Base-by-base conservation (phyloP, 805 yeast species). In the Candida piceae region DNA sequence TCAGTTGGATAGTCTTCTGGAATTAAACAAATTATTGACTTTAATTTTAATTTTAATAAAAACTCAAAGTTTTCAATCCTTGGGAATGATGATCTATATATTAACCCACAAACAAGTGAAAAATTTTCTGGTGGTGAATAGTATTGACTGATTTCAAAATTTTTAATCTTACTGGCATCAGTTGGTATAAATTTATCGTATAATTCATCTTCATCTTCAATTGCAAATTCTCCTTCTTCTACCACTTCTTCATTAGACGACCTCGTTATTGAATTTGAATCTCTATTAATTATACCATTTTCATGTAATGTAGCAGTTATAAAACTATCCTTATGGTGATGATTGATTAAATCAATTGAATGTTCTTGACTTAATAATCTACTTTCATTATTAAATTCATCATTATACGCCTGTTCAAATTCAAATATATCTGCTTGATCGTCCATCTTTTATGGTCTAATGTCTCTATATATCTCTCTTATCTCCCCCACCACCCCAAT, bases 1-100 rank as follows among this genome's bases (percentile, higher is more conserved):
- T 84, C 86, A 22, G 65, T 69, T 0, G 98, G 97, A 53, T 90
- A 90, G 18, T 82, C 88, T 55, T 93, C 98, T 0, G 97, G 95
- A 11, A 90, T 84, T 33, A 90, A 68, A 41, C 95, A 86, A 41
- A 93, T 63, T 4, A 93, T 75, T 9, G 90, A 77, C 52, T 80
- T 85, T 36, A 93, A 66, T 31, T 70, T 67, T 36, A 89, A 65
- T 32, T 67, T 70, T 45, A 69, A 59, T 29, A 93, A 61, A 53
- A 84, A 90, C 16, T 68, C 59, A 52, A 90, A 87, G 58, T 88
- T 88, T 53, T 82, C 93, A 2, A 80, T 71, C 34, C 90, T 74
- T 2, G 98, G 98, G 59, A 90, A 90, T 31, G 96, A 84, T 28
- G 90, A 78, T 38, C 98, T 69, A 60, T 87, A 93, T 4, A 93